Conservation (phyloP, 441 rosid species). For the Gossypium gossypioides region DNA sequence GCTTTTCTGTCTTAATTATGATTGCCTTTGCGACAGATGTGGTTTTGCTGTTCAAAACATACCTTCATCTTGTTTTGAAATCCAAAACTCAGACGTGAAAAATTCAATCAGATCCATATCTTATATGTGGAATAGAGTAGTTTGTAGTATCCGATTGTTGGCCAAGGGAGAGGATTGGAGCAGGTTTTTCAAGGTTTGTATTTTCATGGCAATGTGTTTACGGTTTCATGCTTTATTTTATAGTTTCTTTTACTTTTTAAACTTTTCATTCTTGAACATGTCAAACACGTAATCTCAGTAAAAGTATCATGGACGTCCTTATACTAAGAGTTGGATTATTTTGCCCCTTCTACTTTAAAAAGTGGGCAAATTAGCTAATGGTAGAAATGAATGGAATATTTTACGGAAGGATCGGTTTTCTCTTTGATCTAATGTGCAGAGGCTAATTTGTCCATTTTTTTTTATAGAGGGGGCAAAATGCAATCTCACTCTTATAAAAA, state of each 20-base stretch:
- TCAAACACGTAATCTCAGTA: not conserved
- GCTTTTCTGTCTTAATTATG: not conserved
- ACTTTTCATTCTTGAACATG: not conserved
- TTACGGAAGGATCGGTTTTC: not conserved
- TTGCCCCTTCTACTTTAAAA: not conserved
- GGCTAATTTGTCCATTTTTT: not conserved
- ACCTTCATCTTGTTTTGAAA: constrained; percentile 46
- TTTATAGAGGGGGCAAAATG: not conserved
- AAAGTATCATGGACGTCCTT: not conserved
- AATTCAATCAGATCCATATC: constrained; percentile 38
- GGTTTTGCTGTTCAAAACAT: constrained; percentile 38
- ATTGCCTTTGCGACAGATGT: constrained; percentile 33
- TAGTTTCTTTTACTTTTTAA: not conserved
- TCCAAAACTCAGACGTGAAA: constrained; percentile 35
- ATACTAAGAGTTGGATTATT: not conserved
- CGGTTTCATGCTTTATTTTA: constrained; percentile 5
- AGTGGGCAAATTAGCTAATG: not conserved
- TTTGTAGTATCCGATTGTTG: constrained; percentile 28
- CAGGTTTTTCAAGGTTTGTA: constrained; percentile 53
- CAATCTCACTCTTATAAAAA: not conserved
- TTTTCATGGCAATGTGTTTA: not conserved
- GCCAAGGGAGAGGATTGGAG: constrained; percentile 61
- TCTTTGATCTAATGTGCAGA: not conserved
- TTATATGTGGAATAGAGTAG: constrained; percentile 49
- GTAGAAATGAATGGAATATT: not conserved